Base-by-base conservation (phyloP, 2,329 filamentous ascomycete species). In the Trichoderma cornu-damae region DNA sequence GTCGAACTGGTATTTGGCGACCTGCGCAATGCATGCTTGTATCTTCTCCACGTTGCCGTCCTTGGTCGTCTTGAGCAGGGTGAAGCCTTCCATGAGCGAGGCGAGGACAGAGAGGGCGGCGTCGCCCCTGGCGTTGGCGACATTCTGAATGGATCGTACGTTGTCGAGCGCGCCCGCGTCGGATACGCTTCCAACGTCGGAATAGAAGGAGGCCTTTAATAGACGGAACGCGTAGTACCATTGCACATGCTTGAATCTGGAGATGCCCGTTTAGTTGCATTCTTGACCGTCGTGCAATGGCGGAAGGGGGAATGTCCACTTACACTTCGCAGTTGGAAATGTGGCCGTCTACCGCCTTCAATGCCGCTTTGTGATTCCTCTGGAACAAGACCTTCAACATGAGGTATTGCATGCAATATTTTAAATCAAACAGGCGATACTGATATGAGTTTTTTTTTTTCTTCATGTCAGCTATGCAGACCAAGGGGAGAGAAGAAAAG, bases 161-260 rank as follows among this genome's bases (percentile, higher is more conserved):
- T 90, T 87, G 18, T 89, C 85, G 2, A 90, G 72, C 0, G 85
- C 79, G 47, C 83, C 77, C 1, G 78, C 76, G 59, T 92, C 89
- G 11, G 82, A 78, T 8, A 80, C 77, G 42, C 75, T 81, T 4
- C 80, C 77, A 46, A 79, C 77, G 63, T 88, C 81, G 49, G 90
- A 73, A 59, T 87, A 82, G 44, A 91, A 80, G 0, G 86, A 83
- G 0, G 86, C 83, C 62, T 89, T 88, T 12, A 92, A 72, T 44
- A 93, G 84, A 6, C 88, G 84, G 64, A 92, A 88, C 0, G 86
- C 86, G 67, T 92, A 93, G 14, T 86, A 79, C 89, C 89, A 93
- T 49, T 84, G 80, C 7, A 80, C 75, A 63, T 88, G 85, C 66
- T 85, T 83, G 65, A 84, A 85, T 34, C 77, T 83, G 59, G 12